Evolutionary conservation across 2,329 filamentous ascomycete genomes (phyloP).

Genomic region (Emergomyces pasteurianus): DNA sequence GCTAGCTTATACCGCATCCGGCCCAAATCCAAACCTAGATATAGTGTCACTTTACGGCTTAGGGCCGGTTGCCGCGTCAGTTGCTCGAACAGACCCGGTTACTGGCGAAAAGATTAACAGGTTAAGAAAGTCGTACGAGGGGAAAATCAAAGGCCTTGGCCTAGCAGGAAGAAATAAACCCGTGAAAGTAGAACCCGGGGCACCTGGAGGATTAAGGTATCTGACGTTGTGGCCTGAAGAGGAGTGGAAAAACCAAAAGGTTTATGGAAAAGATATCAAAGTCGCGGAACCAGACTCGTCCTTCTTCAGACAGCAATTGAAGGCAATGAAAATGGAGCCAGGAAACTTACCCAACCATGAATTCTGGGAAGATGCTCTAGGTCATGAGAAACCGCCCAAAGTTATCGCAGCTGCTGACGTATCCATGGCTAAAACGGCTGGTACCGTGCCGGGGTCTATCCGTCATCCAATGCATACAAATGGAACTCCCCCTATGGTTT

Average conservation of each 20-base stretch:
- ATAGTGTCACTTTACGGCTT: slow-evolving; percentile 48
- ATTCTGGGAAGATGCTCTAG: slow-evolving; percentile 38
- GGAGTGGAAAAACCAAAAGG: slow-evolving; percentile 40
- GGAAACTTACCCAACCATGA: slow-evolving; percentile 35
- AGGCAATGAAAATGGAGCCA: slow-evolving; percentile 38
- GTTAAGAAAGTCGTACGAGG: slow-evolving; percentile 44
- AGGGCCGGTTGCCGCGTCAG: slow-evolving; percentile 43
- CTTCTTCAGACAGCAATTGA: slow-evolving; percentile 29
- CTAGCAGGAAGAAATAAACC: slow-evolving; percentile 39
- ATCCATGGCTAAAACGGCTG: slow-evolving; percentile 19
- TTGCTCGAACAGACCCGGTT: slow-evolving; percentile 46
- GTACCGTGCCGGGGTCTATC: slow-evolving; percentile 14
- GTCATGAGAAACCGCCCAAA: slow-evolving; percentile 35
- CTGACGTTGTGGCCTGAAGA: slow-evolving; percentile 39
- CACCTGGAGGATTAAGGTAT: slow-evolving; percentile 27
- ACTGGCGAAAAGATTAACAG: slow-evolving; percentile 56
- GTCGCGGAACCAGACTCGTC: slow-evolving; percentile 30
- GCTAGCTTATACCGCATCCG: slow-evolving; percentile 37
- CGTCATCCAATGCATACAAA: slow-evolving; percentile 19
- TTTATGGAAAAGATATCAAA: slow-evolving; percentile 35
- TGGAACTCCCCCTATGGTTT: slow-evolving; percentile 14
- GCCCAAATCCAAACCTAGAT: slow-evolving; percentile 47
- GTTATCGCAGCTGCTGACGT: slow-evolving; percentile 17
- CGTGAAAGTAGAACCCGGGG: slow-evolving; percentile 31
- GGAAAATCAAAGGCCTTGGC: slow-evolving; percentile 36